A percentile compares a stretch with the other conserved stretches of the same genome.
Evolutionary conservation across 192 early-diverging fungal species (phyloP).

Genomic region (Thamnidium elegans): DNA sequence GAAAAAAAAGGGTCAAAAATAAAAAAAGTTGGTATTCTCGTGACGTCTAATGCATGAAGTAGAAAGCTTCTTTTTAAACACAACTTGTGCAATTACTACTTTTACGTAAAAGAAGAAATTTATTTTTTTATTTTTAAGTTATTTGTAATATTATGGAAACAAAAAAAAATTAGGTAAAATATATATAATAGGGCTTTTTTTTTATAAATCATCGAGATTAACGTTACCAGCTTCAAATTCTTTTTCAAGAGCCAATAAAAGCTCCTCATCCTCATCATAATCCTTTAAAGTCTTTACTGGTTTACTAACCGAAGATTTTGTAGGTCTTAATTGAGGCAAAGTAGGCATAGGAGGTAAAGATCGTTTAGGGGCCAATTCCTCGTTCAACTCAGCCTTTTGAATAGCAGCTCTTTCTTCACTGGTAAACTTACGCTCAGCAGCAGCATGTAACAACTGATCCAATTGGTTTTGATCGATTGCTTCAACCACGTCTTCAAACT

Average conservation of each 20-base stretch:
- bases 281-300: conserved; percentile 6
- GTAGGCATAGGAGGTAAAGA: conserved; percentile 1
- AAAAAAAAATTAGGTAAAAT: too few relatives aligned
- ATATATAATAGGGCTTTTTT: too few relatives aligned
- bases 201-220: conserved; percentile 8
- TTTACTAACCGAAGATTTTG: not conserved
- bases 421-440: conserved; percentile 12
- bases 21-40: too few relatives aligned
- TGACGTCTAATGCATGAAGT: too few relatives aligned
- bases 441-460: conserved; percentile 18
- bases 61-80: too few relatives aligned
- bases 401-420: conserved; percentile 16
- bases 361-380: conserved; percentile 9
- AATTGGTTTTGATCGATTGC: conserved; percentile 20
- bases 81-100: too few relatives aligned
- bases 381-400: conserved; percentile 13
- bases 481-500: conserved; percentile 20
- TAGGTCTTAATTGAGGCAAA: conserved; percentile 8
- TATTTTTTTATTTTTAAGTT: too few relatives aligned
- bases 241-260: conserved; percentile 23
- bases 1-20: too few relatives aligned
- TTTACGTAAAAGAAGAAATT: too few relatives aligned
- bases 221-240: conserved; percentile 17
- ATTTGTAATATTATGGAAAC: too few relatives aligned
- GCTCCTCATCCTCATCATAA: conserved; percentile 27